Percentiles rank a stretch among this genome's conserved stretches.
Conservation (phyloP, 1,284 basidiomycete genomes). For the Taiwanofungus camphoratus region DNA sequence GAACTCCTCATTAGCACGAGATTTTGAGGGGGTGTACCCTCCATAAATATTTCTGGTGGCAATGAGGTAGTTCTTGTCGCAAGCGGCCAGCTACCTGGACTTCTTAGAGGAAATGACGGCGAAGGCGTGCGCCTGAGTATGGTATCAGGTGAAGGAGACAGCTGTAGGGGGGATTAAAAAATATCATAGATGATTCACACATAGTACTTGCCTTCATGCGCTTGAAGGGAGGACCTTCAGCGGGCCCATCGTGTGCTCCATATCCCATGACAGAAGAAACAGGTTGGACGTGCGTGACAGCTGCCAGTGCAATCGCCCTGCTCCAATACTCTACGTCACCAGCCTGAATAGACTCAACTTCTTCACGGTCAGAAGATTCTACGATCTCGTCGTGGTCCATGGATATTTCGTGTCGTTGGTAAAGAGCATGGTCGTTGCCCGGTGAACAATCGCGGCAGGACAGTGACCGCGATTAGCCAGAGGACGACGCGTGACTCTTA, state of each 20-base stretch:
- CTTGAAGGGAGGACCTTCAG: not conserved
- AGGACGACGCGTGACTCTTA: no score
- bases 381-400: slow-evolving; percentile 6
- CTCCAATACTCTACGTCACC: not conserved
- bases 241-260: not conserved
- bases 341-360: slow-evolving; percentile 2
- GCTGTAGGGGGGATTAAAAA: not conserved
- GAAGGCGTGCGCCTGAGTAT: not conserved
- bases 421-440: no score
- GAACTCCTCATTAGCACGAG: not conserved
- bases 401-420: no score
- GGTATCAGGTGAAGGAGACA: not conserved
- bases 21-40: not conserved
- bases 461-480: no score
- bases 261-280: not conserved
- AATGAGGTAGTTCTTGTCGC: no score
- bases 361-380: slow-evolving; percentile 7
- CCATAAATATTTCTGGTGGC: not conserved
- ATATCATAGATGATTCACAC: not conserved
- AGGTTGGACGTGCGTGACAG: not conserved
- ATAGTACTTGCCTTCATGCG: slow-evolving; percentile 1
- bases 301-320: not conserved
- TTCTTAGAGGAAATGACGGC: not conserved
- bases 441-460: no score
- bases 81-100: not conserved